Conservation (phyloP, 2,329 filamentous ascomycete species). For the Exophiala oligosperma region DNA sequence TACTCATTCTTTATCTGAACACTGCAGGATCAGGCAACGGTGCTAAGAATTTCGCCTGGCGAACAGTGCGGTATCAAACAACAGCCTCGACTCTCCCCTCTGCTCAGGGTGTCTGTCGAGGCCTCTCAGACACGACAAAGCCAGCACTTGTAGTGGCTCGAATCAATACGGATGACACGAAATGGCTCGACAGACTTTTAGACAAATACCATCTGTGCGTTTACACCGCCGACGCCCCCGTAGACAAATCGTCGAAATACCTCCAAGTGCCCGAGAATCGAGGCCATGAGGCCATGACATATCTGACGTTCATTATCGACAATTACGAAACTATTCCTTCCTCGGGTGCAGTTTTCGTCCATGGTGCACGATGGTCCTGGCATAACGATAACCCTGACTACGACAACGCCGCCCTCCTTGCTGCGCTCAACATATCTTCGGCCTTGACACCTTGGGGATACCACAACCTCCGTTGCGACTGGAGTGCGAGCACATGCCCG, state of each 20-base stretch:
- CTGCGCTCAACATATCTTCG: slow-evolving; percentile 38
- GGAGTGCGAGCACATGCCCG: slow-evolving; percentile 47
- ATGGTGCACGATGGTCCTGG: slow-evolving; percentile 47
- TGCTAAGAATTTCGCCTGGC: slow-evolving; percentile 43
- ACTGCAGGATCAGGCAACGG: slow-evolving; percentile 28
- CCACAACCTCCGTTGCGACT: slow-evolving; percentile 53
- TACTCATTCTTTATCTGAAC: slow-evolving; percentile 41
- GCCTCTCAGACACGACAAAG: slow-evolving; percentile 39
- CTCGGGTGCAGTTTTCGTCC: slow-evolving; percentile 44
- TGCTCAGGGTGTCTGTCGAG: slow-evolving; percentile 45
- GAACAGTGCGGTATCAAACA: slow-evolving; percentile 44
- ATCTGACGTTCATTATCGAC: slow-evolving; percentile 50
- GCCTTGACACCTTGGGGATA: slow-evolving; percentile 45
- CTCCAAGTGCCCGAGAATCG: slow-evolving; percentile 49
- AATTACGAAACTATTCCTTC: slow-evolving; percentile 44
- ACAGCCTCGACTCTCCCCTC: slow-evolving; percentile 36
- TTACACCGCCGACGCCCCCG: slow-evolving; percentile 43
- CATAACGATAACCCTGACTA: slow-evolving; percentile 47
- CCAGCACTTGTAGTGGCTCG: slow-evolving; percentile 48
- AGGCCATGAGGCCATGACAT: slow-evolving; percentile 50
- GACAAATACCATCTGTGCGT: slow-evolving; percentile 47
- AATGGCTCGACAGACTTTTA: slow-evolving; percentile 44
- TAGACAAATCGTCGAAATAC: slow-evolving; percentile 29
- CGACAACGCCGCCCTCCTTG: slow-evolving; percentile 46
- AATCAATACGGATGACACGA: slow-evolving; percentile 40